Evolutionary conservation across 106 monocot species (phyloP).

Genomic region (Chionographis japonica): DNA sequence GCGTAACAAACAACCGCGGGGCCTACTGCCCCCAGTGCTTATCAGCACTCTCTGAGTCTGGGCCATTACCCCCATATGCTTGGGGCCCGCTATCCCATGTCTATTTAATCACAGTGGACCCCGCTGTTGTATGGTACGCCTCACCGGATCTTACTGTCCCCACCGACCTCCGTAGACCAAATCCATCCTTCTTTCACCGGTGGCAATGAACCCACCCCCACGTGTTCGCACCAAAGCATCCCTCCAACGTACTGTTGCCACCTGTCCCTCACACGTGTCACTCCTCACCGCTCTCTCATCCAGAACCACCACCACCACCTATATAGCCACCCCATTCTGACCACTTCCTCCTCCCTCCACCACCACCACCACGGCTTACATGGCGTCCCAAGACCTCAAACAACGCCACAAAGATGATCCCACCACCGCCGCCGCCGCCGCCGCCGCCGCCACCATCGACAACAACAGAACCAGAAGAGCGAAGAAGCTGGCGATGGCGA

Average conservation of each 20-base stretch:
- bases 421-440: neutral
- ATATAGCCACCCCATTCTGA: neutral
- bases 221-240: neutral
- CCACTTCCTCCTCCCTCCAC: neutral
- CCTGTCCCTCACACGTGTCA: neutral
- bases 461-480: neutral
- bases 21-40: too few relatives aligned
- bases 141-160: too few relatives aligned
- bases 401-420: conserved; percentile 4
- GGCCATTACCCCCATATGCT: too few relatives aligned
- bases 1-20: too few relatives aligned
- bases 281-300: neutral
- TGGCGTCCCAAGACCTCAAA: conserved; percentile 16
- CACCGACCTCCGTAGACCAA: too few relatives aligned
- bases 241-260: conserved; percentile 1
- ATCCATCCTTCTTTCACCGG: too few relatives aligned
- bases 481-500: conserved; percentile 29
- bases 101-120: too few relatives aligned
- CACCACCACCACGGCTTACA: neutral
- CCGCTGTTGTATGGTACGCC: too few relatives aligned
- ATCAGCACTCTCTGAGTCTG: too few relatives aligned
- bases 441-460: neutral
- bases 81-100: too few relatives aligned
- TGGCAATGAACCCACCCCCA: too few relatives aligned
- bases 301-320: neutral